phyloP scores from a whole-genome alignment of 257 asterid genomes.

The Plantago major region DNA sequence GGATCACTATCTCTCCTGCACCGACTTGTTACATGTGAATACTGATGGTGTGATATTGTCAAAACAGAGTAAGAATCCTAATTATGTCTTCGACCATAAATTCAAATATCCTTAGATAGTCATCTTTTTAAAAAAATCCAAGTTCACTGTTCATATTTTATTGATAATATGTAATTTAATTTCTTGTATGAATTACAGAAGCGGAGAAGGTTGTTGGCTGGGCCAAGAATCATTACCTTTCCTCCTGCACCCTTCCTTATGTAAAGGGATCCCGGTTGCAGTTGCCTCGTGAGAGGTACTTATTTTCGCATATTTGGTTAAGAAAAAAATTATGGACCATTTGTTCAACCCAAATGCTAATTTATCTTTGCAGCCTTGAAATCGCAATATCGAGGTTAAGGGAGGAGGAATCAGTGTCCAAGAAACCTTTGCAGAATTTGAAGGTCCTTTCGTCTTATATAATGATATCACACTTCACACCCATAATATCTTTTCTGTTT shows the following conservation, averaged over 20 bases:
- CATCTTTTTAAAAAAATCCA: no score
- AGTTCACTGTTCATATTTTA: background rate
- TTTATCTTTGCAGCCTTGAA: constrained; percentile 57
- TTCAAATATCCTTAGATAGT: background rate
- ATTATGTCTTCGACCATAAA: constrained; percentile 12
- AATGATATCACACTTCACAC: background rate
- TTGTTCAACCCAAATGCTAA: constrained; percentile 20
- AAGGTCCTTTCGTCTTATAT: constrained; percentile 49
- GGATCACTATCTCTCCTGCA: constrained; percentile 68
- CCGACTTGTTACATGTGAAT: constrained; percentile 68
- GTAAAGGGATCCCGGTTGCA: constrained; percentile 71
- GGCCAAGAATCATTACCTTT: constrained; percentile 92
- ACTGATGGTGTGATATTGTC: constrained; percentile 79
- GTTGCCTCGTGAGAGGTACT: constrained; percentile 82
- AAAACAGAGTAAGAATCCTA: constrained; percentile 64
- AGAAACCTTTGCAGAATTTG: constrained; percentile 80
- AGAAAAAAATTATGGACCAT: constrained; percentile 12
- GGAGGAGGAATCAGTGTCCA: constrained; percentile 66
- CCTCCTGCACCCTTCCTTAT: constrained; percentile 60
- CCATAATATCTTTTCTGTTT: constrained; percentile 10
- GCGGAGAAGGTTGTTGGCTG: constrained; percentile 92
- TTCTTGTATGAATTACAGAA: constrained; percentile 44
- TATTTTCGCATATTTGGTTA: constrained; percentile 19
- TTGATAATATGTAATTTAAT: constrained; percentile 6
- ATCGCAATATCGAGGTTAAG: constrained; percentile 77